Evolutionary conservation across 345 rosid species (phyloP).

Genomic region (Durio zibethinus): DNA sequence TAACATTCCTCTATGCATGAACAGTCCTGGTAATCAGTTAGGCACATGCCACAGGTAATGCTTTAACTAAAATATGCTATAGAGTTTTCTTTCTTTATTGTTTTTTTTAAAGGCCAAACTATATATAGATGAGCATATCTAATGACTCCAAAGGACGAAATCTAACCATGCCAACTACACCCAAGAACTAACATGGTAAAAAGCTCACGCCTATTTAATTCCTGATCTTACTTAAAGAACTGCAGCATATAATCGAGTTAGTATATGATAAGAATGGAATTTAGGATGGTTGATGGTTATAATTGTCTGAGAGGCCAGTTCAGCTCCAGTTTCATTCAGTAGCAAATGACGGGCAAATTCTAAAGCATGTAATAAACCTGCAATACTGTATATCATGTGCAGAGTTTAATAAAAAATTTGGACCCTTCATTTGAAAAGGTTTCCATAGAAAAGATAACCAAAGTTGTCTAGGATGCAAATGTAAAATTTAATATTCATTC

Average conservation of each 20-base stretch:
- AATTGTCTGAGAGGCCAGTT: not conserved
- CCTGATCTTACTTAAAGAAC: too few species aligned
- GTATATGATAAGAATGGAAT: not conserved
- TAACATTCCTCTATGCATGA: conserved; percentile 1
- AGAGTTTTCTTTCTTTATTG: not conserved
- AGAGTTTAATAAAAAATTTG: not conserved
- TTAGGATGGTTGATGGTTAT: not conserved
- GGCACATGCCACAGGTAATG: not conserved
- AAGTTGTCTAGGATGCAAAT: not conserved
- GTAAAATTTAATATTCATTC: not conserved
- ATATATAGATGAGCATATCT: not conserved
- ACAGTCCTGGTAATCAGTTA: not conserved
- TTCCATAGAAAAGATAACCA: too few species aligned
- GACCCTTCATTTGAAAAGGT: not conserved
- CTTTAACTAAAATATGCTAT: not conserved
- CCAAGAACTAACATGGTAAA: not conserved
- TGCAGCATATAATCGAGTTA: too few species aligned
- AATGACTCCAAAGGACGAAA: not conserved
- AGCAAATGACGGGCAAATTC: not conserved
- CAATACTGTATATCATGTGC: not conserved
- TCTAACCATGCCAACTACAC: not conserved
- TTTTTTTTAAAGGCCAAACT: not conserved
- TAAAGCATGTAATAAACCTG: not conserved
- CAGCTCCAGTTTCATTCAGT: not conserved
- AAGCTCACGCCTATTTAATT: too few species aligned